Evolutionary conservation across 2,329 filamentous ascomycete genomes (phyloP).

Genomic region (Akanthomyces lecanii): DNA sequence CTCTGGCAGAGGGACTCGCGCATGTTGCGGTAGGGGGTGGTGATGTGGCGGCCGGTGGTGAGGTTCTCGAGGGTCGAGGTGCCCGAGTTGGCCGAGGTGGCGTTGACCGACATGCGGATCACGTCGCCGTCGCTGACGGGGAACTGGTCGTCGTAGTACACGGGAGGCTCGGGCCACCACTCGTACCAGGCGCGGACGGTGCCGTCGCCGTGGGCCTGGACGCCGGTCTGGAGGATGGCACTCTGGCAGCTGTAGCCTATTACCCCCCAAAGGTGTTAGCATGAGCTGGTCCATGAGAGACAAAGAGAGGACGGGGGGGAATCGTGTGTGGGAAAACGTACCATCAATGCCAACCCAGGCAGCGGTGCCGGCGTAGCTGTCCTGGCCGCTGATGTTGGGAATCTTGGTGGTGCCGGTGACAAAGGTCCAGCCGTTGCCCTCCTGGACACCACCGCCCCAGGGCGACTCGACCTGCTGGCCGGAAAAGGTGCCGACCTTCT

Average conservation of each 20-base stretch:
- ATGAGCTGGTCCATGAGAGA: too few relatives aligned
- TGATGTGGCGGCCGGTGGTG: slow-evolving; percentile 45
- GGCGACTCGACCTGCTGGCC: background rate
- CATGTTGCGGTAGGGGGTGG: slow-evolving; percentile 44
- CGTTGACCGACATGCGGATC: slow-evolving; percentile 24
- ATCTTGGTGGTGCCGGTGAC: slow-evolving; percentile 13
- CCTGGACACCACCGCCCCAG: slow-evolving; percentile 11
- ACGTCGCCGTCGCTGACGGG: slow-evolving; percentile 22
- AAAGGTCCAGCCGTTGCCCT: slow-evolving; percentile 3
- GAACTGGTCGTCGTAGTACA: slow-evolving; percentile 30
- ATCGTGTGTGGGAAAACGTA: background rate
- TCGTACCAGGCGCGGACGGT: slow-evolving; percentile 38
- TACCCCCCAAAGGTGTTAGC: background rate
- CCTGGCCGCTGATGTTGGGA: slow-evolving; percentile 2
- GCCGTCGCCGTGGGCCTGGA: slow-evolving; percentile 34
- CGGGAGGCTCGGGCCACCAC: slow-evolving; percentile 37
- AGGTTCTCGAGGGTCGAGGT: slow-evolving; percentile 36
- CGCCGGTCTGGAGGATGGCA: slow-evolving; percentile 37
- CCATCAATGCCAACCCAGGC: slow-evolving; percentile 44
- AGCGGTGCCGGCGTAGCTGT: slow-evolving; percentile 18
- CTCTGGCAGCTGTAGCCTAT: slow-evolving; percentile 31
- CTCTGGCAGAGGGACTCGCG: slow-evolving; percentile 40
- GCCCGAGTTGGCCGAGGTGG: slow-evolving; percentile 21
- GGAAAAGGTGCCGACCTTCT: background rate
- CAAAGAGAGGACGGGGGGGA: too few relatives aligned